phyloP scores from a whole-genome alignment of 1,139 yeast genomes.

The Geotrichum histeridarum region DNA sequence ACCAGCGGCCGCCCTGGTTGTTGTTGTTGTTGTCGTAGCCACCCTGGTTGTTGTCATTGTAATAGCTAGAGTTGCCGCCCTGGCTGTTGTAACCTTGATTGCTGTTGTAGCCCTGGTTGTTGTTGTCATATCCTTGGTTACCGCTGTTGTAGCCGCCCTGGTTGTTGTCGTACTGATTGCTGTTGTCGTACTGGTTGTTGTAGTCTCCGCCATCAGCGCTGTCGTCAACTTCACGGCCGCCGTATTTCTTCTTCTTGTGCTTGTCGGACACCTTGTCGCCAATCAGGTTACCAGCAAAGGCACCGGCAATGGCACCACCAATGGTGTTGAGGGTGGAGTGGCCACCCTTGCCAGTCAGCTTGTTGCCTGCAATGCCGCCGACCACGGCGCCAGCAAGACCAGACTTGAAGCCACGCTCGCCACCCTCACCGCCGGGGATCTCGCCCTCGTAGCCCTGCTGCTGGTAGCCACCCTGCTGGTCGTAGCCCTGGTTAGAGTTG shows the following conservation, averaged over 20 bases:
- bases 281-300: slow-evolving; percentile 52
- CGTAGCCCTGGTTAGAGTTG: neutral
- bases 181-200: slow-evolving; percentile 21
- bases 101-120: neutral
- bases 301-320: slow-evolving; percentile 60
- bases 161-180: slow-evolving; percentile 14
- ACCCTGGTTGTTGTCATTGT: neutral
- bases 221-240: slow-evolving; percentile 19
- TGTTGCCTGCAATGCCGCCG: slow-evolving; percentile 47
- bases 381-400: slow-evolving; percentile 57
- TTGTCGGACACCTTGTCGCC: slow-evolving; percentile 40
- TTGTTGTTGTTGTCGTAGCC: slow-evolving; percentile 4
- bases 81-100: slow-evolving; percentile 2
- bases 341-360: slow-evolving; percentile 43
- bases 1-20: slow-evolving; percentile 13
- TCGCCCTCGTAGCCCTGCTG: slow-evolving; percentile 19
- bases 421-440: slow-evolving; percentile 33
- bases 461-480: slow-evolving; percentile 25
- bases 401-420: slow-evolving; percentile 55
- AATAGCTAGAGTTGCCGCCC: neutral
- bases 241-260: slow-evolving; percentile 23
- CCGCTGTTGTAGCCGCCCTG: slow-evolving; percentile 1
- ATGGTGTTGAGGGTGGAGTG: slow-evolving; percentile 52
- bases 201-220: slow-evolving; percentile 26
- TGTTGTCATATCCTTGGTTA: neutral